These are phyloP conservation scores for Podospora tetraspora DNA, from an alignment of 495 filamentous ascomycete genomes.

Conservation along the genomic window DNA sequence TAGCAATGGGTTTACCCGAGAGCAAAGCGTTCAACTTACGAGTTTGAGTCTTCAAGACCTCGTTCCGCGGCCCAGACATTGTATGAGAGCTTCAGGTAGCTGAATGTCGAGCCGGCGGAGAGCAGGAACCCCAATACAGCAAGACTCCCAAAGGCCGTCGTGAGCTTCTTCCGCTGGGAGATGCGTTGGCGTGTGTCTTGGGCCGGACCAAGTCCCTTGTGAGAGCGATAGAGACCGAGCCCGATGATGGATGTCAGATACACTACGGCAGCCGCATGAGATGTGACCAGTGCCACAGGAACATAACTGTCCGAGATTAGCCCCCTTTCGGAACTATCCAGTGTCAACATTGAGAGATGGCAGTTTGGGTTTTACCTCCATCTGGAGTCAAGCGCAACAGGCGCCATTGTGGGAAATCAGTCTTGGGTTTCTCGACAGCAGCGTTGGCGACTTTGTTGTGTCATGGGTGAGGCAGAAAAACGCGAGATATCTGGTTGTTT, in stretches of 20 bases:
- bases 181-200: conserved; percentile 43
- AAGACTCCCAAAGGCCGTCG: conserved; percentile 38
- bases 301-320: conserved; percentile 26
- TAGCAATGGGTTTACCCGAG: not conserved
- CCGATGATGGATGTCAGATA: conserved; percentile 36
- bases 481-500: not conserved
- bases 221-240: conserved; percentile 39
- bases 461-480: not conserved
- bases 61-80: conserved; percentile 45
- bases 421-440: not conserved
- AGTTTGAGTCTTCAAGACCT: conserved; percentile 36
- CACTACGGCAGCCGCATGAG: conserved; percentile 30
- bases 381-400: conserved; percentile 27
- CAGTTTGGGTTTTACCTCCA: conserved; percentile 23
- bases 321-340: not conserved
- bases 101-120: conserved; percentile 33
- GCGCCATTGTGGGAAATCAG: conserved; percentile 26
- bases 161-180: conserved; percentile 37
- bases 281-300: conserved; percentile 34
- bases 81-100: conserved; percentile 41
- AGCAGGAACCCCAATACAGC: conserved; percentile 35
- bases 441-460: not conserved
- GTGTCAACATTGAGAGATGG: not conserved
- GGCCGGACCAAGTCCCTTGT: conserved; percentile 41
- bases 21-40: conserved; percentile 21